These are phyloP conservation scores for Suillus subalutaceus DNA, from an alignment of 768 basidiomycete species.

Conservation along the genomic window DNA sequence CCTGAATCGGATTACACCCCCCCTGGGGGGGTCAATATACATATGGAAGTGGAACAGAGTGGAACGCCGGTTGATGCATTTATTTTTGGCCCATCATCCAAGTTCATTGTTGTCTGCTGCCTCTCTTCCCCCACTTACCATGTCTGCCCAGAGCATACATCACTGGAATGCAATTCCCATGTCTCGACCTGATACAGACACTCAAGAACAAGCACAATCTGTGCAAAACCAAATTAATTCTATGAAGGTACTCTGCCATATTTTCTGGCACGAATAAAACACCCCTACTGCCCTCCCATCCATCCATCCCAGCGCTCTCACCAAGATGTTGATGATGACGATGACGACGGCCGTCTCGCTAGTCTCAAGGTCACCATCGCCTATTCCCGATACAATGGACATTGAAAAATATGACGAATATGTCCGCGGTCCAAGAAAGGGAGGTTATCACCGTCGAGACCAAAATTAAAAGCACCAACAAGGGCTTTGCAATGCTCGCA, in stretches of 20 bases:
- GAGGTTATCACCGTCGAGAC: constrained; percentile 84
- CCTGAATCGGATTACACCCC: neutral
- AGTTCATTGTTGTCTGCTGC: neutral
- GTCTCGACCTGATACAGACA: constrained; percentile 35
- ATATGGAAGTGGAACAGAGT: too few relatives aligned
- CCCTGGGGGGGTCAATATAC: neutral
- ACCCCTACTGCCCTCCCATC: constrained; percentile 55
- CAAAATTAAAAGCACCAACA: constrained; percentile 76
- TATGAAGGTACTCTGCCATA: constrained; percentile 73
- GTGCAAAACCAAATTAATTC: constrained; percentile 22
- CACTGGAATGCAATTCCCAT: constrained; percentile 76
- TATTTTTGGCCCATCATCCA: neutral
- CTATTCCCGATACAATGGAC: constrained; percentile 56
- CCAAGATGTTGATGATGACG: constrained; percentile 44
- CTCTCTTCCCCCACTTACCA: constrained; percentile 25
- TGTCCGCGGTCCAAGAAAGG: constrained; percentile 46
- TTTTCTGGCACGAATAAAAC: constrained; percentile 44
- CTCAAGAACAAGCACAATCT: constrained; percentile 25
- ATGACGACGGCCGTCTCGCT: constrained; percentile 75
- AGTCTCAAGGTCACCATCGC: constrained; percentile 79
- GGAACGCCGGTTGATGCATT: neutral
- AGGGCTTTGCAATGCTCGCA: constrained; percentile 77
- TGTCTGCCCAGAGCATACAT: constrained; percentile 68
- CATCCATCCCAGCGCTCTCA: constrained; percentile 59
- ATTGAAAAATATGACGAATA: constrained; percentile 72